Base-by-base conservation (phyloP, 2,329 filamentous ascomycete species). In the Chaetomium olivaceum region DNA sequence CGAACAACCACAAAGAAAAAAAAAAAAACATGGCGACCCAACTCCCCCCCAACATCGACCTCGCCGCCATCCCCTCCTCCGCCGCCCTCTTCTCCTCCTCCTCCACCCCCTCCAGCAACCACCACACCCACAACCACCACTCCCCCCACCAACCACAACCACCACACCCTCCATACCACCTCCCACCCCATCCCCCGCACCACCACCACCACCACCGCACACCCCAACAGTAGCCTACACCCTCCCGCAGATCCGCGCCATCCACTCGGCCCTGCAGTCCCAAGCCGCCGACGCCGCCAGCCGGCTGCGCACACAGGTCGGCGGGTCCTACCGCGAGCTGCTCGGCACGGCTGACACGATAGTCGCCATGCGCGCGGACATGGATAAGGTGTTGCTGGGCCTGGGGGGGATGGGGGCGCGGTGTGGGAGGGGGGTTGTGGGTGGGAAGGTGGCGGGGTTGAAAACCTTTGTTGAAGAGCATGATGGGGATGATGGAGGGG, bases 311-410 rank as follows among this genome's bases (percentile, higher is more conserved):
- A 87, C 83, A 21, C 85, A 88, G 74, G 87, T 89, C 67, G 87
- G 87, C 70, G 82, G 80, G 65, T 88, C 85, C 73, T 98, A 98
- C 78, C 91, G 94, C 71, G 92, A 95, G 73, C 87, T 98, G 9
- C 87, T 98, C 29, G 91, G 91, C 61, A 97, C 94, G 0, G 94
- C 94, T 62, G 93, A 97, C 78, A 89, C 89, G n/a, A 98, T 98
- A 71, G 90, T 97, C 62, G 85, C 89, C 67, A 97, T 98, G 92
- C 90, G 92, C 71, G 79, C 78, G 48, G 88, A 94, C 74, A 94
- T 95, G 79, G 85, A 89, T 67, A 80, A 82, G 14, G 89, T 92
- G 19, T 92, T 97, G 77, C 80, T 82, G 5, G 85, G 88, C 46
- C 83, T 98, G 60, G 85, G 85, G 19, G 83, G 83, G 66, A 89